Conservation (phyloP, 73 alveolate species). For the Stentor coeruleus region DNA sequence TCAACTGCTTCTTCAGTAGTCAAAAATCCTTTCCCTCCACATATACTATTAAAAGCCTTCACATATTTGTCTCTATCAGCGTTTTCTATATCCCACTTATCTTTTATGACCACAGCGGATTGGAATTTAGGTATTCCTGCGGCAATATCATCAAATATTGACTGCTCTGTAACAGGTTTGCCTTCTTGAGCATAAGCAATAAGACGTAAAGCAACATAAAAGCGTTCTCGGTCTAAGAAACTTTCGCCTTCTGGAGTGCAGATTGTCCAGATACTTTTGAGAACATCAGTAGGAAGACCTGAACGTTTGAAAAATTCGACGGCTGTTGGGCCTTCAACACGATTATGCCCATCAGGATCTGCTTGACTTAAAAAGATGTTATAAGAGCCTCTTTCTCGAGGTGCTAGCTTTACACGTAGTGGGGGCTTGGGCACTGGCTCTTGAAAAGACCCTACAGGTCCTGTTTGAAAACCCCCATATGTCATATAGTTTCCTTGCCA, state of each 20-base stretch:
- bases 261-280: slow-evolving; percentile 68
- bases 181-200: slow-evolving; percentile 92
- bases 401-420: slow-evolving; percentile 45
- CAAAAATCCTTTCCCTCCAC: slow-evolving; percentile 14
- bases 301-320: slow-evolving; percentile 83
- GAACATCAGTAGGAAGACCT: slow-evolving; percentile 59
- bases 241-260: slow-evolving; percentile 67
- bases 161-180: slow-evolving; percentile 66
- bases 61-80: slow-evolving; percentile 23
- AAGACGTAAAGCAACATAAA: slow-evolving; percentile 81
- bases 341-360: slow-evolving; percentile 60
- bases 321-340: slow-evolving; percentile 76
- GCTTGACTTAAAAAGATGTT: slow-evolving; percentile 57
- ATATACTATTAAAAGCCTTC: not conserved
- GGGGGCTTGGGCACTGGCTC: not conserved
- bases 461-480: slow-evolving; percentile 16
- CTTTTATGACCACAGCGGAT: not conserved
- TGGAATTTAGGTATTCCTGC: slow-evolving; percentile 25
- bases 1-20: slow-evolving; percentile 15
- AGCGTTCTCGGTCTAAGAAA: slow-evolving; percentile 74
- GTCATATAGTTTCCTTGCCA: not conserved
- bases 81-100: slow-evolving; percentile 11
- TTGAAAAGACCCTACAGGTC: not conserved
- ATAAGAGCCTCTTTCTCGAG: slow-evolving; percentile 68
- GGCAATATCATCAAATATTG: slow-evolving; percentile 43